phyloP scores from a whole-genome alignment of 1,139 yeast species.

The Maudiozyma humilis region DNA sequence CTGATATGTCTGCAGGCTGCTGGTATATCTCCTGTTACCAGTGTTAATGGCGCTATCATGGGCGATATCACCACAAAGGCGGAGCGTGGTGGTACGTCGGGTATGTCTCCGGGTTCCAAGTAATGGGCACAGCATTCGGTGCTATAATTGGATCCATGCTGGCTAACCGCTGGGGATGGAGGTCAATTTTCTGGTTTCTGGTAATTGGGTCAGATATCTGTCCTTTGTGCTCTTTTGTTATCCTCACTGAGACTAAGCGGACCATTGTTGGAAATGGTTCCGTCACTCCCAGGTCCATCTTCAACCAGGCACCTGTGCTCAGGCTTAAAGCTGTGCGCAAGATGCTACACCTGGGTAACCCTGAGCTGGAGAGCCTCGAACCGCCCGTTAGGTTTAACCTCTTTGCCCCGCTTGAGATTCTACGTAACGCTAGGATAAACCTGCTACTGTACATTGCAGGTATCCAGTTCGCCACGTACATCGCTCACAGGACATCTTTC shows the following conservation, averaged over 20 bases:
- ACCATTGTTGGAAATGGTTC: conserved; percentile 62
- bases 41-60: conserved; percentile 56
- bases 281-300: conserved; percentile 35
- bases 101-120: conserved; percentile 50
- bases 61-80: conserved; percentile 57
- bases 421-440: conserved; percentile 33
- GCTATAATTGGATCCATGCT: conserved; percentile 70
- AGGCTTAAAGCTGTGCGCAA: conserved; percentile 17
- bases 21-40: conserved; percentile 62
- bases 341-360: conserved; percentile 28
- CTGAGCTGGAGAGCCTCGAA: conserved; percentile 29
- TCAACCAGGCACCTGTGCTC: conserved; percentile 40
- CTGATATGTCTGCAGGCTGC: conserved; percentile 61
- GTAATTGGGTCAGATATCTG: conserved; percentile 49
- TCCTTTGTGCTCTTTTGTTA: conserved; percentile 33
- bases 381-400: conserved; percentile 32
- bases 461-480: conserved; percentile 59
- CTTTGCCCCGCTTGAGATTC: conserved; percentile 39
- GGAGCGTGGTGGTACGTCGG: conserved; percentile 65
- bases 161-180: conserved; percentile 55
- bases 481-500: conserved; percentile 54
- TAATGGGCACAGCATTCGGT: conserved; percentile 68
- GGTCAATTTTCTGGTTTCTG: conserved; percentile 68
- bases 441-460: conserved; percentile 46
- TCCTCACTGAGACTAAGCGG: conserved; percentile 67